phyloP scores from a whole-genome alignment of 129 eudicot genomes.

The Saposhnikovia divaricata region DNA sequence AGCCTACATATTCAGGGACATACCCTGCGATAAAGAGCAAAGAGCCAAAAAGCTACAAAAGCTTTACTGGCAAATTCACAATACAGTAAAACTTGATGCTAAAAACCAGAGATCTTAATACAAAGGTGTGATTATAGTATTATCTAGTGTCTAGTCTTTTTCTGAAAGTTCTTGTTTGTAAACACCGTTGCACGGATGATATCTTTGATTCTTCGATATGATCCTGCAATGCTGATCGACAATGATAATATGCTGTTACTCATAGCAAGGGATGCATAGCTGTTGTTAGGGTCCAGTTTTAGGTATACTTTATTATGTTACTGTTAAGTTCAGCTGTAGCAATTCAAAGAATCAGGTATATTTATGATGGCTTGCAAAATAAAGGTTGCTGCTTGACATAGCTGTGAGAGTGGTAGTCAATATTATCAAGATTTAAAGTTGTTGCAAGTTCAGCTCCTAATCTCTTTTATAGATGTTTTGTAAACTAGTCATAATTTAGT shows the following conservation, averaged over 20 bases:
- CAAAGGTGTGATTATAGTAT: too few species aligned
- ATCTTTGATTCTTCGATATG: background rate
- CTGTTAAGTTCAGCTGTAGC: conserved; percentile 5
- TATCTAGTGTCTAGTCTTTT: too few species aligned
- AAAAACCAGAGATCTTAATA: too few species aligned
- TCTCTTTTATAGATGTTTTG: background rate
- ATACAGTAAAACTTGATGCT: too few species aligned
- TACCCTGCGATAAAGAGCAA: too few species aligned
- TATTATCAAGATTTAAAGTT: background rate
- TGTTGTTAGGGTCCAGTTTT: background rate
- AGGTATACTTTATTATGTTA: background rate
- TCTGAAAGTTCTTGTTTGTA: too few species aligned
- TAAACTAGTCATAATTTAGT: background rate
- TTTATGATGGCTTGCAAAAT: too few species aligned
- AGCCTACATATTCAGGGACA: too few species aligned
- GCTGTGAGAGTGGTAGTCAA: background rate
- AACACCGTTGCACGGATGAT: too few species aligned
- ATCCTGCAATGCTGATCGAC: conserved; percentile 15
- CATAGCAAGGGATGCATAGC: background rate
- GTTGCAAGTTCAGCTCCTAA: background rate
- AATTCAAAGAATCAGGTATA: background rate
- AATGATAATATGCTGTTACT: background rate
- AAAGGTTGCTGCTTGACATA: too few species aligned
- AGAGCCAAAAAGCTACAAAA: too few species aligned
- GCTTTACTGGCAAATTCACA: too few species aligned